Conservation (phyloP, 148 eudicot genomes). For the Bassia scoparia region DNA sequence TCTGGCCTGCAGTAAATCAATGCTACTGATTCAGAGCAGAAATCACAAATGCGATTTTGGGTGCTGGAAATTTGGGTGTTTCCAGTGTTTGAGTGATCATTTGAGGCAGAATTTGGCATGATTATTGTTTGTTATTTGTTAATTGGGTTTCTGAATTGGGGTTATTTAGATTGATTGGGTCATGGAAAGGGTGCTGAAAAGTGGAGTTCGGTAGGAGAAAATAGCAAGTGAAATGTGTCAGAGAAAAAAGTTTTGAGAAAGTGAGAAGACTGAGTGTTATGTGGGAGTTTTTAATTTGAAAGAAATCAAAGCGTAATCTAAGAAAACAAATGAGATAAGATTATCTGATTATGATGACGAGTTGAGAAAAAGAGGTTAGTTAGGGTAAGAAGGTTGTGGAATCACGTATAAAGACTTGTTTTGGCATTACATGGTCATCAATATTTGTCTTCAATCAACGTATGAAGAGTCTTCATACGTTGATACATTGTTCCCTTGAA, state of each 20-base stretch:
- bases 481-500: too few species aligned
- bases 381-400: slow-evolving; percentile 11
- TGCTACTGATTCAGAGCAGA: slow-evolving; percentile 49
- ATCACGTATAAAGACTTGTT: slow-evolving; percentile 9
- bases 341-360: neutral
- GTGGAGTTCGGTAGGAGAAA: too few species aligned
- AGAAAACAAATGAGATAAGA: slow-evolving; percentile 11
- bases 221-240: neutral
- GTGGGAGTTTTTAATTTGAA: neutral
- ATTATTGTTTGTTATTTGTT: neutral
- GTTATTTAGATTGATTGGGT: neutral
- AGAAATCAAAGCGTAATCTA: neutral
- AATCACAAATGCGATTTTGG: slow-evolving; percentile 53
- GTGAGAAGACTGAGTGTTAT: too few species aligned
- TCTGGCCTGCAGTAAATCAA: slow-evolving; percentile 77
- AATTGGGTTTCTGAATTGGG: neutral
- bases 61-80: neutral
- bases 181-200: neutral
- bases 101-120: slow-evolving; percentile 29
- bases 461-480: too few species aligned
- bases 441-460: neutral
- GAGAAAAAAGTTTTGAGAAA: too few species aligned
- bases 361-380: neutral
- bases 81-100: neutral
- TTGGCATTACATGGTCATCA: neutral